These are phyloP conservation scores for Chrysosphaeria jannelii DNA, from an alignment of 2,329 filamentous ascomycete species.

Conservation along the genomic window DNA sequence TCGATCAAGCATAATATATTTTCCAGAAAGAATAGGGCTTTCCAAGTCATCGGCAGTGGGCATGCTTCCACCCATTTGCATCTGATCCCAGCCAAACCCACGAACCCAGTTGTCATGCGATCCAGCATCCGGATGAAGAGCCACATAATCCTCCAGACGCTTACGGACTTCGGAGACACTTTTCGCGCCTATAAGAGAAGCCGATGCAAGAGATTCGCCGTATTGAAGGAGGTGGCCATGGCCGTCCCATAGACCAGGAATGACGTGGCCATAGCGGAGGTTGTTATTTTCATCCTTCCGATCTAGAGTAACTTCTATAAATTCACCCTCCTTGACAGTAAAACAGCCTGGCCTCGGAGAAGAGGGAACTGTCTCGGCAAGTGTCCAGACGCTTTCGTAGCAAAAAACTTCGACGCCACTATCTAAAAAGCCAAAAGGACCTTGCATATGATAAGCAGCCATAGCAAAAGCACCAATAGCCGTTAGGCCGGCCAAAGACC, in stretches of 20 bases:
- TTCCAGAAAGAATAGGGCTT: constrained; percentile 17
- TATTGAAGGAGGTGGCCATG: constrained; percentile 37
- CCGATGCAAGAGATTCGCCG: constrained; percentile 33
- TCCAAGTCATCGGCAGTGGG: constrained; percentile 29
- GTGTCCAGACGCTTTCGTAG: constrained; percentile 14
- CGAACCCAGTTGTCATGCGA: constrained; percentile 27
- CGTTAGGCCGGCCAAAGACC: too few species aligned
- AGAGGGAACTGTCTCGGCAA: constrained; percentile 7
- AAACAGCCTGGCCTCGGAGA: constrained; percentile 18
- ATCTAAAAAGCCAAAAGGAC: constrained; percentile 2
- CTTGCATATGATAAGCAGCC: constrained; percentile 1
- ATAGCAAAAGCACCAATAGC: too few species aligned
- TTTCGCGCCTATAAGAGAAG: constrained; percentile 28
- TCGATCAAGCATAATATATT: constrained; percentile 38
- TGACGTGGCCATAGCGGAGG: constrained; percentile 18
- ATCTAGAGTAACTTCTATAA: constrained; percentile 16
- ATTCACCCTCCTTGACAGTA: constrained; percentile 19
- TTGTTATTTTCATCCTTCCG: constrained; percentile 5
- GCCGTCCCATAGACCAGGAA: constrained; percentile 40
- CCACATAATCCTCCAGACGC: constrained; percentile 21
- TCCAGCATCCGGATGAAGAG: constrained; percentile 18
- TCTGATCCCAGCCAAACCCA: constrained; percentile 43
- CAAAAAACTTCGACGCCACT: too few species aligned
- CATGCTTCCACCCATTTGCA: constrained; percentile 24
- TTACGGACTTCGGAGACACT: constrained; percentile 21